A percentile compares a stretch with the other conserved stretches of the same genome.
phyloP scores from a whole-genome alignment of 805 yeast species.

The Starmera quercuum region DNA sequence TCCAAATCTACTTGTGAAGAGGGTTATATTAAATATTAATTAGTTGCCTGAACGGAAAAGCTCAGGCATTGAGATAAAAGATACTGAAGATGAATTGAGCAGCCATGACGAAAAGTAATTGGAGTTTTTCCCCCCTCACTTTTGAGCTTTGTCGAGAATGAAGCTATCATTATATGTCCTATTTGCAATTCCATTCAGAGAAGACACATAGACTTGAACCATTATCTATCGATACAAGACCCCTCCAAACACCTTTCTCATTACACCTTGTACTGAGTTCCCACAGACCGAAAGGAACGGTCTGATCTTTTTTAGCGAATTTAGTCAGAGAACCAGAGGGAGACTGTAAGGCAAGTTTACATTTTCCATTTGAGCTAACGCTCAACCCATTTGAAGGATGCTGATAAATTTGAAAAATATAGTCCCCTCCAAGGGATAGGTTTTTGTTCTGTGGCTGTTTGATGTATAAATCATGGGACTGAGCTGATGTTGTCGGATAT shows the following conservation, averaged over 20 bases:
- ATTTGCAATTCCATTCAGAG: slow-evolving; percentile 79
- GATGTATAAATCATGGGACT: slow-evolving; percentile 70
- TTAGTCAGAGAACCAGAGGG: slow-evolving; percentile 78
- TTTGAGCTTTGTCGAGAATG: no score
- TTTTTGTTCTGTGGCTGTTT: slow-evolving; percentile 75
- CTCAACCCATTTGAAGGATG: slow-evolving; percentile 24
- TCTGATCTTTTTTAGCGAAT: slow-evolving; percentile 41
- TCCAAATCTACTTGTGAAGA: no score
- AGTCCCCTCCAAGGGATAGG: slow-evolving; percentile 48
- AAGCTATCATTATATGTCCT: no score
- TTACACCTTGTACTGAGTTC: slow-evolving; percentile 50
- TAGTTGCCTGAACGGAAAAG: no score
- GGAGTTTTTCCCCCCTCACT: no score
- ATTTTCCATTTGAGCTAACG: slow-evolving; percentile 21
- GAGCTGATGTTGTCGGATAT: slow-evolving; percentile 63
- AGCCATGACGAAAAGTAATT: no score
- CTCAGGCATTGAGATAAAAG: no score
- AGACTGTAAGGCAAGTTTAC: slow-evolving; percentile 64
- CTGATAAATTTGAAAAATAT: slow-evolving; percentile 57
- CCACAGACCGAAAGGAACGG: slow-evolving; percentile 46
- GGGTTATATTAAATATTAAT: no score
- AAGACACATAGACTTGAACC: slow-evolving; percentile 80
- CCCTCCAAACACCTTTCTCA: slow-evolving; percentile 80
- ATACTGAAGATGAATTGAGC: no score
- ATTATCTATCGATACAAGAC: slow-evolving; percentile 69